Base-by-base conservation (phyloP, 1,139 yeast species). In the Yamadazyma pseudoaaseri region DNA sequence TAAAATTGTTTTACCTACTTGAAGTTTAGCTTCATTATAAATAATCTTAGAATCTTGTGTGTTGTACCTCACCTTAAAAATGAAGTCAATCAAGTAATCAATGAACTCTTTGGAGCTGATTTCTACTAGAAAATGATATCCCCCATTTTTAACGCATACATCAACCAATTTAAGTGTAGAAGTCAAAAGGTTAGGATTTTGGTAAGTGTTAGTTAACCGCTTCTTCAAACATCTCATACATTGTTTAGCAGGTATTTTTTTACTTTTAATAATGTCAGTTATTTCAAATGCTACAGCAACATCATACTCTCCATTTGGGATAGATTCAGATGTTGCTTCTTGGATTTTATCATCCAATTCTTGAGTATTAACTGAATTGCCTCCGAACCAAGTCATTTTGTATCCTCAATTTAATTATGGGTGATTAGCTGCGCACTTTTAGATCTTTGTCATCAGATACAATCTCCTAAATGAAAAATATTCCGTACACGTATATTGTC, bases 231-330 rank as follows among this genome's bases (percentile, higher is more conserved):
- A 65, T 43, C 95, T 65, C 95, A 90, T 85, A 30, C 95, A 87
- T 43, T 83, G 92, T 51, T 79, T 83, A 4, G 97, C 76, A 1
- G 82, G 74, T n/a, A 87, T 77, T 42, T 84, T 79, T 53, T 89
- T 89, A 35, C 95, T 81, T 45, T 97, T 73, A 32, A 92, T 86
- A 33, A 81, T 56, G 59, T 92, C 99, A 35, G 96, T 86, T 38
- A 92, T 77, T 54, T 92, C 98, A 42, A 92, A 68, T 7, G 94
- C 90, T 33, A 77, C 69, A 5, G 82, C 77, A 42, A 86, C 70
- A 49, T 92, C 97, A 35, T 86, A 73, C 49, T 89, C 96, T 3
- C 97, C 98, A 51, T 85, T 81, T 3, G 97, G 97, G 34, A 92
- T 83, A 14, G 86, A 65, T 56, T 87, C 96, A 21, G 92, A 82